phyloP scores from a whole-genome alignment of 345 rosid species.

The Eutrema yunnanense region DNA sequence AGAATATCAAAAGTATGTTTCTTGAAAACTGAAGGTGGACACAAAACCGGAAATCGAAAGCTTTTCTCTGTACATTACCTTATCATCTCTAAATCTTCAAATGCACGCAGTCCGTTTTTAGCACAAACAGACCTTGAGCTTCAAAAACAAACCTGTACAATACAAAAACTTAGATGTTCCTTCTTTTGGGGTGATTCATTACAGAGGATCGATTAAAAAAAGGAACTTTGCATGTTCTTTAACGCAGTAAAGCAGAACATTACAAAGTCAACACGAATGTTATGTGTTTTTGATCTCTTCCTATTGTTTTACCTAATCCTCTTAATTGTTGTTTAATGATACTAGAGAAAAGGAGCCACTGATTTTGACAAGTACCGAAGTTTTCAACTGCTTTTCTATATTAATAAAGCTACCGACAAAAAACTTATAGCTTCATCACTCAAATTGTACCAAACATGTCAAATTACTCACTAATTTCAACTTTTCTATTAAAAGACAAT shows the following conservation, averaged over 20 bases:
- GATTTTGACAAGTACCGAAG: slow-evolving; percentile 30
- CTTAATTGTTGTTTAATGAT: slow-evolving; percentile 6
- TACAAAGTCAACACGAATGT: slow-evolving; percentile 13
- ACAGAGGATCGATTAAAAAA: background rate
- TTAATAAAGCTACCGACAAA: slow-evolving; percentile 20
- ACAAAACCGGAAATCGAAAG: background rate
- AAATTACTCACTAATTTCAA: background rate
- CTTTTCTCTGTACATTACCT: slow-evolving; percentile 33
- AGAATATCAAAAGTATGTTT: too few species aligned
- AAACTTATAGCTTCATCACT: background rate
- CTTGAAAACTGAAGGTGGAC: slow-evolving; percentile 28
- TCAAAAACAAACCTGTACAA: slow-evolving; percentile 4
- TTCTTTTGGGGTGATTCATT: background rate
- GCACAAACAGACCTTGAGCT: background rate
- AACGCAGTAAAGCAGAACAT: background rate
- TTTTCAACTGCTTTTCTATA: slow-evolving; percentile 8
- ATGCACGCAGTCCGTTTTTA: slow-evolving; percentile 34
- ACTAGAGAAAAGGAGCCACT: background rate
- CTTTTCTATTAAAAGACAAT: background rate
- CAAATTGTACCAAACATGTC: background rate
- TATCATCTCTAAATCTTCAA: slow-evolving; percentile 54
- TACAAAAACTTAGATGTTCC: background rate
- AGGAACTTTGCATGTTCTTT: background rate
- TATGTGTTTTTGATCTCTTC: background rate
- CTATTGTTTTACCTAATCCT: background rate